Base-by-base conservation (phyloP, 371 early-diverging fungal species). In the Mucor sp. region DNA sequence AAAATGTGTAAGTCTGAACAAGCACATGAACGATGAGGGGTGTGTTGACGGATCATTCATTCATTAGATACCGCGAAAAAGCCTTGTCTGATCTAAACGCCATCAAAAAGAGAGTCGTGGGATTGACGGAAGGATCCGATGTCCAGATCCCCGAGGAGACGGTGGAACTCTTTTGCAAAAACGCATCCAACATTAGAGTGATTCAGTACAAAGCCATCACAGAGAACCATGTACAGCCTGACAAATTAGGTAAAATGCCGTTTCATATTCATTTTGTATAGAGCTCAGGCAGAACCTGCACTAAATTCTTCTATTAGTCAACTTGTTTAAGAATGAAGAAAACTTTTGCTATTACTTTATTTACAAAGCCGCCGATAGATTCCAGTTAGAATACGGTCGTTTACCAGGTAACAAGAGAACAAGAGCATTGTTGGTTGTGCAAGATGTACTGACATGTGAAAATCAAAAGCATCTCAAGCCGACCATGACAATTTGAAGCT, bases 151-250 rank as follows among this genome's bases (percentile, higher is more conserved):
- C 90, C 11, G 61, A 77, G n/a, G 90, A 89, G 48, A 87, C 90
- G 25, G 86, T 95, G 59, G 92, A 91, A 47, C 72, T 78, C 11
- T 95, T 94, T 65, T 96, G 96, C 87, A 95, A 95, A 69, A 90
- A 95, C 74, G 89, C 94, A 4, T 79, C 85, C 5, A 79, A 79
- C 44, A 70, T 95, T 47, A 79, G 87, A 63, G 85, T 93, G 6
- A 74, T 94, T 57, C 81, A 90, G 28, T 92, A 90, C 65, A 77
- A 88, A 2, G 80, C 81, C 6, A 47, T 95, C 3, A 73, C 71
- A 27, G 84, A 89, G 5, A 91, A 92, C 63, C 77, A 74, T 33
- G 75, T 82, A n/a, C 75, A 75, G 63, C 78, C 77, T 23, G 67
- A 77, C 14, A 79, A 82, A 39, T 75, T 88, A 53, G 79, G 90